Evolutionary conservation across 108 stramenopile species (phyloP), one percentile per base, ranked within the genome.

Genomic region (Nitzschia palea): DNA sequence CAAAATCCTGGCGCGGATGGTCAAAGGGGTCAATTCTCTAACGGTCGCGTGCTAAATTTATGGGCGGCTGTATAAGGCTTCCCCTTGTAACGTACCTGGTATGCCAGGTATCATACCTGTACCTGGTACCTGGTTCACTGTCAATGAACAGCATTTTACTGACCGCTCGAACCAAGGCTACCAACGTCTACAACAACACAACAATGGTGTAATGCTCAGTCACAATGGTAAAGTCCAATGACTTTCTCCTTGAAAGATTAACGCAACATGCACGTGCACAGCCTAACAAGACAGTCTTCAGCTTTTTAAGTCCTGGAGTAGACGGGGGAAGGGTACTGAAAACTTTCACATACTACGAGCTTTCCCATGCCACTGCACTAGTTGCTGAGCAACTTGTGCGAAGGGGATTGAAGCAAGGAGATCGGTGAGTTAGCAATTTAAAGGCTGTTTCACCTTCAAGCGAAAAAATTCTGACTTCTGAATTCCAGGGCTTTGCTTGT

Each of bases 401-500:
- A 1, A 27, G 60, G 17, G 77, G 77, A 31, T 27, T 85, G 25
- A 48, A 60, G 36, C 43, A 45, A 18, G 80, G 80, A 44, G 84
- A 85, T 67, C 32, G 71, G 74, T 67, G 47, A 34, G 79, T 68
- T 5, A 34, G 10, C 23, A 15, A n/a, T 28, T 23, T 22, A 33
- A 47, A 12, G 25, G 14, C 9, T 51, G 8, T 40, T 8, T 14
- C 8, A 40, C 37, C 37, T 15, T 52, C 12, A 40, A 40, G 12
- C 8, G 17, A 52, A 25, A 6, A 26, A 15, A 52, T 26, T 26
- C 37, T 43, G 25, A 44, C 9, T 25, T 65, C 15, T 31, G 35
- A 27, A 18, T 34, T 9, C 12, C 22, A 72, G 93, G 18, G 86
- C 90, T 2, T 64, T 99, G 12, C 77, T 99, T 37, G 97, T 98